Evolutionary conservation across 2,329 filamentous ascomycete genomes (phyloP).

Genomic region (Aureobasidium vineae): DNA sequence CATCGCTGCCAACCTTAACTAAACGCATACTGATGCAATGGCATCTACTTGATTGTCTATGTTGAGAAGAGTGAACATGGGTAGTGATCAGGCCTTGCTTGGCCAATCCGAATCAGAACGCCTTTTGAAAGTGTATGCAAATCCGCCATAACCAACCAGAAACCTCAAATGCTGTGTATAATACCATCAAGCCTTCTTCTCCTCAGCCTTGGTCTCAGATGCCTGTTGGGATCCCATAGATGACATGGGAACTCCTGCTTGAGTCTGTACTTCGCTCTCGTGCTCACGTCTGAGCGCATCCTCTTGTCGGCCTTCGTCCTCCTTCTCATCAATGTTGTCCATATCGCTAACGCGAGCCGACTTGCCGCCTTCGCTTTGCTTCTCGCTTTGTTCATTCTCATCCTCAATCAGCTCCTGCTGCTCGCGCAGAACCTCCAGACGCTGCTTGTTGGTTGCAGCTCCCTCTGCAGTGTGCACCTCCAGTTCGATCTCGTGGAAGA

Average conservation of each 20-base stretch:
- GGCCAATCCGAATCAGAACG: constrained; percentile 2
- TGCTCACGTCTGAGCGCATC: constrained; percentile 34
- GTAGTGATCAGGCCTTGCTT: not conserved
- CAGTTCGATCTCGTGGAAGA: constrained; percentile 99
- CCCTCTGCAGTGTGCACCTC: constrained; percentile 97
- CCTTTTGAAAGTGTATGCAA: constrained; percentile 13
- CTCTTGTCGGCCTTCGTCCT: constrained; percentile 53
- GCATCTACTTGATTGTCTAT: constrained; percentile 13
- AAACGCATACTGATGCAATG: not conserved
- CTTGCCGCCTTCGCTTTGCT: constrained; percentile 68
- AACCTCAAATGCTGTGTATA: constrained; percentile 10
- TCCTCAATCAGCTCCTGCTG: constrained; percentile 98
- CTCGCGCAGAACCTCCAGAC: constrained; percentile 95
- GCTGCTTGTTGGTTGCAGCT: constrained; percentile 97
- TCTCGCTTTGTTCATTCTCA: constrained; percentile 87
- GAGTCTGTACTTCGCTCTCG: constrained; percentile 31
- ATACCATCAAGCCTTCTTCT: constrained; percentile 23
- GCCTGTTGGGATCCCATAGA: not conserved
- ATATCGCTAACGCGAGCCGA: constrained; percentile 61
- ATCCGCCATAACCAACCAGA: constrained; percentile 3
- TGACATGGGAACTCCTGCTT: not conserved
- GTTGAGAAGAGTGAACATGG: constrained; percentile 6
- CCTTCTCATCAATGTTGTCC: constrained; percentile 93
- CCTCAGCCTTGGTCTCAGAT: constrained; percentile 12
- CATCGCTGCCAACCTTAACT: not conserved